Evolutionary conservation across 176 grass and related monocot species (phyloP), one percentile per base, ranked within the genome.

Genomic region (Raddia distichophylla): DNA sequence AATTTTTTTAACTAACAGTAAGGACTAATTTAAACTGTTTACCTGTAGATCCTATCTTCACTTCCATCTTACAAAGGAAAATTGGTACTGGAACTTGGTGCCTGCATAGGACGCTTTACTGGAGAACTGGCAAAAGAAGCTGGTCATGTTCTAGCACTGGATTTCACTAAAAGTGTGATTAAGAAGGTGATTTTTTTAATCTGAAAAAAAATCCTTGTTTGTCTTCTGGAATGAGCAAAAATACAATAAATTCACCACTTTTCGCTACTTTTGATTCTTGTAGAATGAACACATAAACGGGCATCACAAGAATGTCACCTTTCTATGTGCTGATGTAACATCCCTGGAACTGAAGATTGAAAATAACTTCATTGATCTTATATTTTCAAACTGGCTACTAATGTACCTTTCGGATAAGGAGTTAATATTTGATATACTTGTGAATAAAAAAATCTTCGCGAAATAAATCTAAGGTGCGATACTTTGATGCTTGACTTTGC

Each of bases 361-460:
- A 78, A 89, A 74, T 68, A 90, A 93, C 60, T 99, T 87, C 33
- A 63, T 99, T 43, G 97, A 99, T 89, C 76, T 99, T 17, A 91
- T 99, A 74, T 99, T 99, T 75, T 99, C 97, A 67, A 99, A 99
- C 83, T 99, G 93, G 93, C 73, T 99, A 27, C 69, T 99, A 50
- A 99, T 99, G 93, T 93, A 99, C 83, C 93, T 95, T 79, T 91
- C 91, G 18, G 97, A 99, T 88, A 79, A 88, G 75, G 97, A 99
- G 97, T 93, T 99, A 90, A 76, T 37, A 69, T 61, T 59, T 14
- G 19, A 45, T 19, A 16, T 14, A 58, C 17, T 13, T 18, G 42
- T 73, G 50, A 45, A 47, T 54, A 64, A 2, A 54, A 3, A 22
- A 48, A 40, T 40, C 14, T 78, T 74, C 34, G 33, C 5, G 45